phyloP scores from a whole-genome alignment of 352 stramenopile genomes.

The Phytopythium ostracodes region DNA sequence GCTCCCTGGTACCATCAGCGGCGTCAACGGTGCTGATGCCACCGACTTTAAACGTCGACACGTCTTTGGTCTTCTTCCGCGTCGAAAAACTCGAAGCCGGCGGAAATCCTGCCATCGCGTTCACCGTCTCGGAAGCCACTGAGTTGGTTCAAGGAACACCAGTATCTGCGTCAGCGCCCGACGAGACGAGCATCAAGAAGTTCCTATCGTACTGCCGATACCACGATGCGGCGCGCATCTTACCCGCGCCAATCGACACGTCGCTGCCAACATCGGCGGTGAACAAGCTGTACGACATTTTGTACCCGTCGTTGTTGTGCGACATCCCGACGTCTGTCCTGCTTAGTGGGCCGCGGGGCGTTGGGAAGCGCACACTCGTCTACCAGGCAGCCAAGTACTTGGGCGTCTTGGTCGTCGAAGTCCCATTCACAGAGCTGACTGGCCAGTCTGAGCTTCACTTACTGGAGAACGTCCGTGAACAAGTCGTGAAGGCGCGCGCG shows the following conservation, averaged over 20 bases:
- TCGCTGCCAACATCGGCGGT: constrained; percentile 30
- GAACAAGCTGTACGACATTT: constrained; percentile 53
- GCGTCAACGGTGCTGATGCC: constrained; percentile 26
- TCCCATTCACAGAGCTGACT: constrained; percentile 75
- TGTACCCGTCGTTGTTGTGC: constrained; percentile 65
- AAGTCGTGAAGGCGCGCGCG: constrained; percentile 62
- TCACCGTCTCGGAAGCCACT: constrained; percentile 55
- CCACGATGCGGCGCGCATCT: constrained; percentile 4
- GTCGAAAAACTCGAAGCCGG: constrained; percentile 50
- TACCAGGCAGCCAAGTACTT: constrained; percentile 64
- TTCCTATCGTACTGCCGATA: constrained; percentile 32
- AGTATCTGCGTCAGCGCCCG: constrained; percentile 38
- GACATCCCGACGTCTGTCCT: constrained; percentile 71
- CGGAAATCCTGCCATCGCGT: constrained; percentile 24
- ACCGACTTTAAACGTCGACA: constrained; percentile 51
- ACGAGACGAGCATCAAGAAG: constrained; percentile 51
- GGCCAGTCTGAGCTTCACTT: constrained; percentile 66
- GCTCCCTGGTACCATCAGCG: background rate
- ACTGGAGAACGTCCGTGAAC: constrained; percentile 66
- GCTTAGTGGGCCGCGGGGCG: constrained; percentile 55
- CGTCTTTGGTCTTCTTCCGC: constrained; percentile 70
- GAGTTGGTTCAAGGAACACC: constrained; percentile 66
- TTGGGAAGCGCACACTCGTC: constrained; percentile 71
- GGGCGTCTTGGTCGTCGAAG: constrained; percentile 64
- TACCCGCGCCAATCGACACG: constrained; percentile 14